phyloP scores from a whole-genome alignment of 768 basidiomycete species.

The Amanita exitialis region DNA sequence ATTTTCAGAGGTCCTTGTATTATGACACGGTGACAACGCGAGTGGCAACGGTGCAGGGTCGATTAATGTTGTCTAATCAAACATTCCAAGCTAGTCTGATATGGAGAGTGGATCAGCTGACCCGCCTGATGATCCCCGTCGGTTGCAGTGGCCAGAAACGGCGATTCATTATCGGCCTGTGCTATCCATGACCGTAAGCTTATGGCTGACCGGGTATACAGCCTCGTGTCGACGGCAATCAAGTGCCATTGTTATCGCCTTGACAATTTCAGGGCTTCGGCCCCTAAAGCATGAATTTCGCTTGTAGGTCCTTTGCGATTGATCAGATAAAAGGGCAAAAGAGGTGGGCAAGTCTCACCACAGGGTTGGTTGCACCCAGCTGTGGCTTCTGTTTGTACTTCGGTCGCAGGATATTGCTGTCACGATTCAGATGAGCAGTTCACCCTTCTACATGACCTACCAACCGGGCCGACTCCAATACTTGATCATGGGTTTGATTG shows the following conservation, averaged over 20 bases:
- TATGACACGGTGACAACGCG: too few relatives aligned
- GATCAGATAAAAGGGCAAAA: background rate
- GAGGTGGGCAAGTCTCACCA: background rate
- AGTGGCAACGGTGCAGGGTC: too few relatives aligned
- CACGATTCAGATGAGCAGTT: background rate
- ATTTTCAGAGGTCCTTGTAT: too few relatives aligned
- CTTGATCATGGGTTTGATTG: constrained; percentile 52
- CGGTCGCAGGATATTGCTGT: constrained; percentile 43
- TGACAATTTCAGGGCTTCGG: background rate
- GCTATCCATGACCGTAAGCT: too few relatives aligned
- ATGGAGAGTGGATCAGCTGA: too few relatives aligned
- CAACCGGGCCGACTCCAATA: constrained; percentile 49
- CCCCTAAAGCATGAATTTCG: background rate
- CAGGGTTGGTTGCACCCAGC: constrained; percentile 1
- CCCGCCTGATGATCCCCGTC: too few relatives aligned
- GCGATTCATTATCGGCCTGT: too few relatives aligned
- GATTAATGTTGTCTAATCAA: too few relatives aligned
- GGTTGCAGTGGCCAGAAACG: too few relatives aligned
- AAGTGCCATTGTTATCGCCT: background rate
- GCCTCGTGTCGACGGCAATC: background rate
- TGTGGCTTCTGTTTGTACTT: constrained; percentile 23
- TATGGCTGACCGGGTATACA: background rate
- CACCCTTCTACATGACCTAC: constrained; percentile 5
- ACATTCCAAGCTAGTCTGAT: too few relatives aligned
- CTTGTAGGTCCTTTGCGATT: background rate